phyloP scores from a whole-genome alignment of 768 basidiomycete species.

The Leccinum variicolor region DNA sequence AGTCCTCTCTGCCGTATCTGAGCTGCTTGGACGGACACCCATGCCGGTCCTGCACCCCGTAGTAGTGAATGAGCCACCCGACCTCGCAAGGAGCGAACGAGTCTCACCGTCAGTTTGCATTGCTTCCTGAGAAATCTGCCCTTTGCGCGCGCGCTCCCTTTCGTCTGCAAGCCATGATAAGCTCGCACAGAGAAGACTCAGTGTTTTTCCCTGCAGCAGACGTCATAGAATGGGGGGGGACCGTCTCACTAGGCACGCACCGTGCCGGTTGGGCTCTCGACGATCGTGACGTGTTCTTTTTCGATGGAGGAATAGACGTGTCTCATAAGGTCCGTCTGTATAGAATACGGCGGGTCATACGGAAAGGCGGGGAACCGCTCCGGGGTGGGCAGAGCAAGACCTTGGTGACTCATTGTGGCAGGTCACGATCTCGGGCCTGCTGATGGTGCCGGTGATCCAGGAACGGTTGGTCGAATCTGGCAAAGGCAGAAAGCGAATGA shows the following conservation, averaged over 20 bases:
- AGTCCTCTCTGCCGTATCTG: conserved; percentile 62
- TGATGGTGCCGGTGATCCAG: conserved; percentile 6
- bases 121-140: conserved; percentile 44
- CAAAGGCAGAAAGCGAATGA: conserved; percentile 1
- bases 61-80: conserved; percentile 23
- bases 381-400: conserved; percentile 55
- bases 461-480: conserved; percentile 3
- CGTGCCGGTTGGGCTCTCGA: conserved; percentile 89
- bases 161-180: conserved; percentile 76
- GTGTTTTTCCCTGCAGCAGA: conserved; percentile 73
- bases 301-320: conserved; percentile 83
- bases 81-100: not conserved
- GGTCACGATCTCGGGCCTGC: not conserved
- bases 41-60: conserved; percentile 51
- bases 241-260: conserved; percentile 47
- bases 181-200: conserved; percentile 73
- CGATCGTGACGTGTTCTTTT: conserved; percentile 67
- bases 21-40: conserved; percentile 73
- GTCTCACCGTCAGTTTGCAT: conserved; percentile 26
- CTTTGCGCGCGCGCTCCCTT: conserved; percentile 64
- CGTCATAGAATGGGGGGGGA: conserved; percentile 27
- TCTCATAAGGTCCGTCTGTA: conserved; percentile 85
- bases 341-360: conserved; percentile 75
- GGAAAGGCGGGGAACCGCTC: conserved; percentile 75
- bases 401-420: conserved; percentile 13